phyloP scores from a whole-genome alignment of 2,329 filamentous ascomycete species.

The Cryphonectria japonica region DNA sequence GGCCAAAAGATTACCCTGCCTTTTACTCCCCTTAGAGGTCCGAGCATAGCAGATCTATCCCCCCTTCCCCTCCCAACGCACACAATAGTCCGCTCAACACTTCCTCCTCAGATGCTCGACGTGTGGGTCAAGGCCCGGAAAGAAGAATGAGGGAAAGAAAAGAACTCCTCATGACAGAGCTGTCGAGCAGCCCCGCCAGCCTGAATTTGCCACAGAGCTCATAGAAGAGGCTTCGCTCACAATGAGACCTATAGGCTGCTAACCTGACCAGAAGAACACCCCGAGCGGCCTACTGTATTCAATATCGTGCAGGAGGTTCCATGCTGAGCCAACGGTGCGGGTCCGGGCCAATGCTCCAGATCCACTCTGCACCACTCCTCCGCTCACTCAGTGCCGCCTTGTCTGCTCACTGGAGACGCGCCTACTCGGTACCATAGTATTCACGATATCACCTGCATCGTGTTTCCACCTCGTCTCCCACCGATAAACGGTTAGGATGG shows the following conservation, averaged over 20 bases:
- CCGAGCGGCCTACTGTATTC: too few species aligned
- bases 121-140: too few species aligned
- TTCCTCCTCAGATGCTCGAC: neutral
- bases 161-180: neutral
- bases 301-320: neutral
- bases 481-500: constrained; percentile 1
- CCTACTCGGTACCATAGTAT: neutral
- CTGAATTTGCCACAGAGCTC: neutral
- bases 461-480: neutral
- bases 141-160: too few species aligned
- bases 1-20: neutral
- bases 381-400: neutral
- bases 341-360: neutral
- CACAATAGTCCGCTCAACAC: neutral
- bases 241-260: neutral
- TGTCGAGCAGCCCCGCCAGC: neutral
- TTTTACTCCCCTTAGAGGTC: neutral
- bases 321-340: neutral
- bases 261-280: neutral
- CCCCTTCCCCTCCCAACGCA: too few species aligned
- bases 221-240: neutral
- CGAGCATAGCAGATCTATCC: neutral
- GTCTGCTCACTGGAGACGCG: neutral
- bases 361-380: constrained; percentile 5
- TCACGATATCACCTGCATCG: neutral